phyloP scores from a whole-genome alignment of 2,329 filamentous ascomycete species.

The Beauveria medogensis region DNA sequence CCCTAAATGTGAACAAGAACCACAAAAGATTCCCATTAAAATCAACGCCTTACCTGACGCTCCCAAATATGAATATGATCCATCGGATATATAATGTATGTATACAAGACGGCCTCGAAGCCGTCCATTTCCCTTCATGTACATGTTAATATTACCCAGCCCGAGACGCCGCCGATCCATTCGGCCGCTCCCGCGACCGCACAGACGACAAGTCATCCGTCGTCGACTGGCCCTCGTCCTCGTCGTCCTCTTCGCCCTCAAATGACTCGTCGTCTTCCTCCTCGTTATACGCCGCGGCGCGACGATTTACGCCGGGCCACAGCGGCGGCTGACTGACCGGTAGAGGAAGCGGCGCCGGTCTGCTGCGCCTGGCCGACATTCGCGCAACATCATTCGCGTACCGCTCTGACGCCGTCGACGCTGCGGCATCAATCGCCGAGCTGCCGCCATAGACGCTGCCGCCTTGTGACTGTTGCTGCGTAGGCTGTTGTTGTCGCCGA shows the following conservation, averaged over 20 bases:
- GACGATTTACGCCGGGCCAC: slow-evolving; percentile 33
- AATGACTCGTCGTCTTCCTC: slow-evolving; percentile 23
- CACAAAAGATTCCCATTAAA: neutral
- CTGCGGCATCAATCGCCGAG: slow-evolving; percentile 1
- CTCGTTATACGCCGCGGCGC: slow-evolving; percentile 25
- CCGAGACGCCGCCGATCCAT: neutral
- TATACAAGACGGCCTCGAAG: neutral
- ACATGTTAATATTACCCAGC: neutral
- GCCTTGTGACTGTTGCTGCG: neutral
- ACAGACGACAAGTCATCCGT: slow-evolving; percentile 17
- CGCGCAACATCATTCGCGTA: slow-evolving; percentile 4
- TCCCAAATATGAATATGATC: neutral
- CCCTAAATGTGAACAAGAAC: too few relatives aligned
- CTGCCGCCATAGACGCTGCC: slow-evolving; percentile 1
- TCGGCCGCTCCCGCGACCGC: slow-evolving; percentile 1
- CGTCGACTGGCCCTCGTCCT: slow-evolving; percentile 22
- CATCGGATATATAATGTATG: neutral
- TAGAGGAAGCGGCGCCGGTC: slow-evolving; percentile 11
- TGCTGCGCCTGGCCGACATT: slow-evolving; percentile 18
- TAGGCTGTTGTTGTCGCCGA: neutral
- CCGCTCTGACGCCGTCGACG: neutral
- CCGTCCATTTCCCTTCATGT: neutral
- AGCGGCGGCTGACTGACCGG: slow-evolving; percentile 30
- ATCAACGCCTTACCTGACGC: neutral
- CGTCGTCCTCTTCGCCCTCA: slow-evolving; percentile 26